Conservation (phyloP, 768 basidiomycete genomes). For the Serendipita sp. region DNA sequence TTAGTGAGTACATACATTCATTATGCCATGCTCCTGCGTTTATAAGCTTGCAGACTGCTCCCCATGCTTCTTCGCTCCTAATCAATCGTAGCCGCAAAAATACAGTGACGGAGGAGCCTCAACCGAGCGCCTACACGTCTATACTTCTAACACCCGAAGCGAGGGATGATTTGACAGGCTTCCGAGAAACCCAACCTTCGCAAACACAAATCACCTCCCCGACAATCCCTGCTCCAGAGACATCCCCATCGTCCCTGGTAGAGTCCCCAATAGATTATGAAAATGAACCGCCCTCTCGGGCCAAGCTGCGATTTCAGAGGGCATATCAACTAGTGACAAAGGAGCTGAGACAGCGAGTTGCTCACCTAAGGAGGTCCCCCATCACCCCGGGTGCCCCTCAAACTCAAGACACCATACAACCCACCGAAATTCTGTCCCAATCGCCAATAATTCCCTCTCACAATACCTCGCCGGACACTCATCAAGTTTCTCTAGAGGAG, state of each 20-base stretch:
- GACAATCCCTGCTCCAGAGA: neutral
- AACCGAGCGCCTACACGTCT: too few species aligned
- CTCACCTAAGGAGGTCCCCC: constrained; percentile 3
- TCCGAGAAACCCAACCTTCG: neutral
- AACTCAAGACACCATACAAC: neutral
- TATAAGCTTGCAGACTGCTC: neutral
- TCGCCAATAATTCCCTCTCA: neutral
- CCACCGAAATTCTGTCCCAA: neutral
- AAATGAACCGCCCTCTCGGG: neutral
- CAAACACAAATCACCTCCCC: neutral
- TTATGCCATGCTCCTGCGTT: neutral
- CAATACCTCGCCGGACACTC: neutral
- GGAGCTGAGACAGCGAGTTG: neutral
- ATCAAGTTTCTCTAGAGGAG: neutral
- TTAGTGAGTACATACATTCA: neutral
- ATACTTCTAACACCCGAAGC: too few species aligned
- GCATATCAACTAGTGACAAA: neutral
- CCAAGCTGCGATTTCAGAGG: neutral
- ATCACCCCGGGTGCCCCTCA: neutral
- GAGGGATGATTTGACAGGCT: neutral
- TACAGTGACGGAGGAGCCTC: neutral
- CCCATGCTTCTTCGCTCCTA: neutral
- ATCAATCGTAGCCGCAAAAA: neutral
- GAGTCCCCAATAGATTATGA: neutral
- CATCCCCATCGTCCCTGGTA: neutral